These are phyloP conservation scores for Diutina sp. DNA, from an alignment of 1,139 yeast genomes.

Conservation along the genomic window DNA sequence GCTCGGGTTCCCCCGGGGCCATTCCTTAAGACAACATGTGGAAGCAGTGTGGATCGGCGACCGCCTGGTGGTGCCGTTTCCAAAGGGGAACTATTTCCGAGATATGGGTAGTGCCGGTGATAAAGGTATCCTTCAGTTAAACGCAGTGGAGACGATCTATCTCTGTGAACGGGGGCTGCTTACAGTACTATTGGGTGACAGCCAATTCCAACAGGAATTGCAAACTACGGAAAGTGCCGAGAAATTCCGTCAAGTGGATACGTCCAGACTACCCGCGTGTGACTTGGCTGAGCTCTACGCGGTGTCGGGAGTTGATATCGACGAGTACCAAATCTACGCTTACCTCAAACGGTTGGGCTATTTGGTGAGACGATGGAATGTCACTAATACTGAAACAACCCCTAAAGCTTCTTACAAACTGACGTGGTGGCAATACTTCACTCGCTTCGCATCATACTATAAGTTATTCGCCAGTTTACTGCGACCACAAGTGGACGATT, in stretches of 20 bases:
- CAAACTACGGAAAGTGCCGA: constrained; percentile 10
- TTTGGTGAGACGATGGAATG: constrained; percentile 24
- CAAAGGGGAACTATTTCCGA: constrained; percentile 63
- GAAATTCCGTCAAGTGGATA: constrained; percentile 15
- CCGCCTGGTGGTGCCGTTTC: constrained; percentile 32
- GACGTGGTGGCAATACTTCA: not conserved
- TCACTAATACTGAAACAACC: not conserved
- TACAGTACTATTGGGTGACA: constrained; percentile 31
- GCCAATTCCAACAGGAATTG: constrained; percentile 6
- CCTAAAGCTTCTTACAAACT: not conserved
- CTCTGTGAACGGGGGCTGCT: constrained; percentile 76
- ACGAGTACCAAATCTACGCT: constrained; percentile 58
- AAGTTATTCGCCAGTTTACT: constrained; percentile 28
- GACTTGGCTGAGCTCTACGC: constrained; percentile 38
- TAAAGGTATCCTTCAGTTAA: constrained; percentile 22
- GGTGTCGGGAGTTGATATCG: constrained; percentile 19
- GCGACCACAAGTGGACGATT: constrained; percentile 13
- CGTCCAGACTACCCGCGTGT: constrained; percentile 53
- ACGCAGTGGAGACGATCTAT: constrained; percentile 60
- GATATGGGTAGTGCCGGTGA: constrained; percentile 51
- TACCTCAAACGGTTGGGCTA: constrained; percentile 73
- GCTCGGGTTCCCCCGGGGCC: constrained; percentile 44
- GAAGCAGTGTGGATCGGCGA: constrained; percentile 35
- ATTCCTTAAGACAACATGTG: constrained; percentile 35
- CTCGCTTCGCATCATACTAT: constrained; percentile 10